Conservation (phyloP, 495 filamentous ascomycete species). For the Ramalina intermedia region DNA sequence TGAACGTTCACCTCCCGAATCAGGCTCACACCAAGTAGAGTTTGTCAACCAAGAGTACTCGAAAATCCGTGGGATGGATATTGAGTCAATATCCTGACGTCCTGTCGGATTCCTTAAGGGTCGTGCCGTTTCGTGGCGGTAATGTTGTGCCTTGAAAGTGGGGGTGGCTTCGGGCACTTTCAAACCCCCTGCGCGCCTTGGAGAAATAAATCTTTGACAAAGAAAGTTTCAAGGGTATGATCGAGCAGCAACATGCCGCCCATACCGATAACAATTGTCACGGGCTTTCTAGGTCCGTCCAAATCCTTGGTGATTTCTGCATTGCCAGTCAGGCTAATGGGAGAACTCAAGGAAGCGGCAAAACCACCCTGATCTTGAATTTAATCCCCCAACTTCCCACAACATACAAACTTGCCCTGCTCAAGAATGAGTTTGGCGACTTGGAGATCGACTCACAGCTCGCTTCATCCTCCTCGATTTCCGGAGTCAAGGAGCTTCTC, state of each 20-base stretch:
- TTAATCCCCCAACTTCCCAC: slow-evolving; percentile 71
- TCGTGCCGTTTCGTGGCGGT: too few relatives aligned
- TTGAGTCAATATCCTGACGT: too few relatives aligned
- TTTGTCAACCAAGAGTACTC: too few relatives aligned
- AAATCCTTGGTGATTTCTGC: background rate
- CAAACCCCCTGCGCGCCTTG: too few relatives aligned
- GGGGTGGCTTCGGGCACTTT: too few relatives aligned
- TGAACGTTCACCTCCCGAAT: too few relatives aligned
- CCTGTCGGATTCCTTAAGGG: too few relatives aligned
- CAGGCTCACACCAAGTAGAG: too few relatives aligned
- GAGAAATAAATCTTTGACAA: background rate
- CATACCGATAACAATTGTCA: slow-evolving; percentile 85
- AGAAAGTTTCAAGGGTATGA: background rate
- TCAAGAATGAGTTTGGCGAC: slow-evolving; percentile 98
- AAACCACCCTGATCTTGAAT: slow-evolving; percentile 84
- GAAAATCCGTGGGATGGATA: too few relatives aligned
- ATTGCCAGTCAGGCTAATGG: background rate
- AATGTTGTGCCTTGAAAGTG: too few relatives aligned
- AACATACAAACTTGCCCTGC: slow-evolving; percentile 71
- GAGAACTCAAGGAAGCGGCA: slow-evolving; percentile 33
- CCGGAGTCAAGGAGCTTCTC: slow-evolving; percentile 81
- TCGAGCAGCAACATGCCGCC: slow-evolving; percentile 33
- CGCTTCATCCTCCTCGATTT: slow-evolving; percentile 62
- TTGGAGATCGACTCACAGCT: slow-evolving; percentile 85
- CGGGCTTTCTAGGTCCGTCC: slow-evolving; percentile 59